Evolutionary conservation across 2,329 filamentous ascomycete species (phyloP), one percentile per base, ranked within the genome.

Genomic region (Fusarium tupiense): DNA sequence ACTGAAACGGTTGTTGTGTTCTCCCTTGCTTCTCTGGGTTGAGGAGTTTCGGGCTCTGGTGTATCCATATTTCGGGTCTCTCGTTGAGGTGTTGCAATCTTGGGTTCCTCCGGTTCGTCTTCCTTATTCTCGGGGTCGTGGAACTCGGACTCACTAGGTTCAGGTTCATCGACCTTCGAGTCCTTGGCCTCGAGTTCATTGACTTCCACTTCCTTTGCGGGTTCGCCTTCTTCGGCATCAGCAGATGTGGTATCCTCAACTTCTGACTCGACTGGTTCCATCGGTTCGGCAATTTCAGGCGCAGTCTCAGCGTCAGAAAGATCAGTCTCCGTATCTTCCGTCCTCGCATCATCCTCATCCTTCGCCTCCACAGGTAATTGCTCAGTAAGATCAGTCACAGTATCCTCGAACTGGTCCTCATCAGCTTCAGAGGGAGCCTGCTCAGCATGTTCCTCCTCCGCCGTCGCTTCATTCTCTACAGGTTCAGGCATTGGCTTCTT

Each of bases 1-100:
- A 96, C 89, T 13, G 91, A 94, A 13, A 91, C 91, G 16, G 86
- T 87, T 79, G 80, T 50, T 49, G 67, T 72, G 6, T 64, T 73
- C 14, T 81, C 57, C 52, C 69, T 65, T 71, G 75, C 66, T 65
- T 57, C 59, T 57, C 67, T 73, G n/a, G 64, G 24, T 37, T 71
- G 66, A 41, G 56, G 73, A 43, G 64, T 77, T 64, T 73, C 73
- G 66, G 64, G 74, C 61, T 63, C 71, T 41, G 53, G 35, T 13
- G 65, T 67, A 64, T 70, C 72, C 17, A 60, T 9, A 20, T 57
- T 33, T 54, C 66, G 46, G 19, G 62, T 66, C 61, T 67, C 67
- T n/a, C 64, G 40, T 56, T 53, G 71, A 44, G 69, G 44, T 47
- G 60, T 68, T 33, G 75, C 71, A 35, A 24, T 19, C 6, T 50